Evolutionary conservation across 805 yeast genomes (phyloP).

Genomic region (Saccharomyces mikatae): DNA sequence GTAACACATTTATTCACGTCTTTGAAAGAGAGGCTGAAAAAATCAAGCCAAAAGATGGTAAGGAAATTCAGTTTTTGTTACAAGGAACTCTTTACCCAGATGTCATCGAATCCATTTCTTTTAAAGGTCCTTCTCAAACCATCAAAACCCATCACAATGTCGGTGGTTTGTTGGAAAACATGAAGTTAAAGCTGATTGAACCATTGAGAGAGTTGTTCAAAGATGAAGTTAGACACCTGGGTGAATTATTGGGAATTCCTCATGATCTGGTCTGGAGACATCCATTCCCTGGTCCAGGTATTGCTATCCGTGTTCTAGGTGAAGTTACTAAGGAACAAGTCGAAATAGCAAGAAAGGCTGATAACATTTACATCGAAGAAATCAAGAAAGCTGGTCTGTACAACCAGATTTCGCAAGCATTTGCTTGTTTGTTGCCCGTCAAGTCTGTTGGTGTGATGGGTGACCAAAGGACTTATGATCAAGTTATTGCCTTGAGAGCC

Average conservation of each 20-base stretch:
- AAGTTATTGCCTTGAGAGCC: slow-evolving; percentile 97
- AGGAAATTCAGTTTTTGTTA: slow-evolving; percentile 83
- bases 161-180: slow-evolving; percentile 94
- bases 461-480: slow-evolving; percentile 98
- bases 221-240: slow-evolving; percentile 96
- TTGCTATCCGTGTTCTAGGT: slow-evolving; percentile 95
- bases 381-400: slow-evolving; percentile 89
- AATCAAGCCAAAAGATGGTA: slow-evolving; percentile 82
- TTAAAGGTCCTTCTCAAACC: slow-evolving; percentile 99
- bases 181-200: slow-evolving; percentile 97
- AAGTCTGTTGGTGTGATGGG: slow-evolving; percentile 99
- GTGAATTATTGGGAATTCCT: slow-evolving; percentile 90
- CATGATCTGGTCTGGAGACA: slow-evolving; percentile 99
- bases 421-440: slow-evolving; percentile 93
- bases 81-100: slow-evolving; percentile 98
- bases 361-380: slow-evolving; percentile 90
- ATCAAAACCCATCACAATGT: slow-evolving; percentile 99
- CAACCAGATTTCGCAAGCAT: slow-evolving; percentile 91
- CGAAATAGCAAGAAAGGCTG: slow-evolving; percentile 96
- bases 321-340: slow-evolving; percentile 92
- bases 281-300: slow-evolving; percentile 99
- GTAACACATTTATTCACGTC: slow-evolving; percentile 94
- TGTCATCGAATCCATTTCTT: slow-evolving; percentile 95
- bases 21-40: slow-evolving; percentile 93
- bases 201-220: slow-evolving; percentile 97